Percentiles rank a stretch among this genome's conserved stretches.
Evolutionary conservation across 371 early-diverging fungal species (phyloP).

Genomic region (Massospora cicadina): DNA sequence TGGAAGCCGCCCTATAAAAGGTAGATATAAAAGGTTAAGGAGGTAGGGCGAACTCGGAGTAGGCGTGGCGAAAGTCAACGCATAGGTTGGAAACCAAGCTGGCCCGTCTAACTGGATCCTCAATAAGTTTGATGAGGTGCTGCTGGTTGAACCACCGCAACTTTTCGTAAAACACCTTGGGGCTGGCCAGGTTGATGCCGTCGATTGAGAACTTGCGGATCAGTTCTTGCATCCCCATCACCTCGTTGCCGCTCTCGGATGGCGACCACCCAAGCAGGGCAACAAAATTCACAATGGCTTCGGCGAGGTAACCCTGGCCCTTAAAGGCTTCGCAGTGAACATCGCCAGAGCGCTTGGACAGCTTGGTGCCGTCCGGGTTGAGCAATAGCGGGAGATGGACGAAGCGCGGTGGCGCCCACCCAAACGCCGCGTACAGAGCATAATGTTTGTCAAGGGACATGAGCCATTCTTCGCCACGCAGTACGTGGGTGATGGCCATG

Average conservation of each 20-base stretch:
- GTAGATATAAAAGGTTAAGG: background rate
- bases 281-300: conserved; percentile 74
- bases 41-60: conserved; percentile 11
- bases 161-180: conserved; percentile 56
- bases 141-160: conserved; percentile 73
- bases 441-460: conserved; percentile 83
- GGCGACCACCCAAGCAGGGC: conserved; percentile 78
- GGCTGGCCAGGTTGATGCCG: conserved; percentile 51
- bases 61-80: conserved; percentile 16
- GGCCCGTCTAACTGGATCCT: conserved; percentile 24
- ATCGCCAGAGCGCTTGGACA: conserved; percentile 70
- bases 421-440: conserved; percentile 61
- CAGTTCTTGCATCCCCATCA: conserved; percentile 44
- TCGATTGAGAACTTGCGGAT: conserved; percentile 48
- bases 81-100: conserved; percentile 20
- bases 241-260: conserved; percentile 27
- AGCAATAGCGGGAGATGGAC: conserved; percentile 78
- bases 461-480: conserved; percentile 93
- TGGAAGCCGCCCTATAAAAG: background rate
- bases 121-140: conserved; percentile 35
- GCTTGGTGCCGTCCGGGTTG: conserved; percentile 63
- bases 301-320: conserved; percentile 69
- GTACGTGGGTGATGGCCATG: conserved; percentile 81
- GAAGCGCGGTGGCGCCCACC: conserved; percentile 61
- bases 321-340: conserved; percentile 48